Base-by-base conservation (phyloP, 192 early-diverging fungal species). In the Martensiomyces pterosporus region DNA sequence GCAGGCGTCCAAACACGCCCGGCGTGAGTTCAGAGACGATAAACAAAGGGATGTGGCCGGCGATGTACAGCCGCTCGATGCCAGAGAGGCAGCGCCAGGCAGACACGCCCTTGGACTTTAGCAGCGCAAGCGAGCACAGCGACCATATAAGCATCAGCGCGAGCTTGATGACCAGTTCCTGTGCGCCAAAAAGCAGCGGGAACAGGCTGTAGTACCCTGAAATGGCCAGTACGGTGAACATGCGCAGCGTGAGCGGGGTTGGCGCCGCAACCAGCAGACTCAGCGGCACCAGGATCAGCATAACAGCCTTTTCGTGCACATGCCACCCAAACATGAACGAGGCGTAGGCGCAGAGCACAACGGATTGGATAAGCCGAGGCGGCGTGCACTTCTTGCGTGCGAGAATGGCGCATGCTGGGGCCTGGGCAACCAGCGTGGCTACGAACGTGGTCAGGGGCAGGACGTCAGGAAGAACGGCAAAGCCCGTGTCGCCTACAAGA, bases 261-360 rank as follows among this genome's bases (percentile, higher is more conserved):
- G 70, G 63, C 39, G 59, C n/a, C 18, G 34, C 64, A 42, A 48
- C 52, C 37, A 68, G 57, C 45, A 63, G 55, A 43, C 47, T 63
- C 65, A 68, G 55, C 33, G 65, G 80, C 40, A 47, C 73, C 49
- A 59, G 49, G 19, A 91, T 79, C 48, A 95, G 49, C 48, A 98
- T 70, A 12, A 94, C 82, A 0, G 95, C 95, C 64, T 98, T 98
- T 52, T 98, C 95, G 50, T 98, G 95, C 14, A 98, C 95, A 72
- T 98, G 95, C 93, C 93, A 98, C 26, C 93, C 92, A 68, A 94
- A 96, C 55, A 94, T 56, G 62, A 88, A 98, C 18, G 92, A 91
- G 5, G 86, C 79, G 43, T 86, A 93, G 2, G 82, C 90, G 44
- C 88, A 91, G 16, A 92, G 70, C 4, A 89, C 82, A 9, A 95